A percentile compares a stretch with the other conserved stretches of the same genome.
Conservation (phyloP, 2,329 filamentous ascomycete species). For the Botrytis medusae region DNA sequence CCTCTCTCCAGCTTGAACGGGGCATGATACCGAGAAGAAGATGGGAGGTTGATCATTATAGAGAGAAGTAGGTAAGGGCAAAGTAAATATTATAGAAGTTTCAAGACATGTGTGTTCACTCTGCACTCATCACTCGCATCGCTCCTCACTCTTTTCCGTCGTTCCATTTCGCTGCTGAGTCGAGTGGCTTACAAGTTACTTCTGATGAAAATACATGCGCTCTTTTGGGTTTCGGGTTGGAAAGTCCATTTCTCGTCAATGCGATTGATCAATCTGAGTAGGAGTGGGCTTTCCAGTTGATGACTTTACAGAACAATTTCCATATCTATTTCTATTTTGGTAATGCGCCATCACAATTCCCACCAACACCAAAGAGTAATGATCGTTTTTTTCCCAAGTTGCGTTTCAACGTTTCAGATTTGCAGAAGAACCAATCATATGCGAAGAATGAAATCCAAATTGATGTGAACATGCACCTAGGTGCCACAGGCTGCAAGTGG, state of each 20-base stretch:
- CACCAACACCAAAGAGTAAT: conserved; percentile 1
- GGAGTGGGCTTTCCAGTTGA: not conserved
- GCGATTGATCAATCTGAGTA: not conserved
- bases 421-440: conserved; percentile 10
- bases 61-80: not conserved
- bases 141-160: not conserved
- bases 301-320: not conserved
- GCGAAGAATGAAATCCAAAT: too few species aligned
- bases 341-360: not conserved
- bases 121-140: not conserved
- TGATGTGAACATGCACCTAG: not conserved
- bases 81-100: not conserved
- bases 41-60: not conserved
- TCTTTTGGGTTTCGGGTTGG: not conserved
- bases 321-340: conserved; percentile 4
- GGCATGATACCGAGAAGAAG: not conserved
- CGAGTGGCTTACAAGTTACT: not conserved
- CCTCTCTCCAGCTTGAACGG: not conserved
- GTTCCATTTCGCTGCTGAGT: not conserved
- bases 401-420: conserved; percentile 10
- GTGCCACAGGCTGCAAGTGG: not conserved
- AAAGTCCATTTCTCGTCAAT: not conserved
- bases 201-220: not conserved
- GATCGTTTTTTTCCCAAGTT: conserved; percentile 9
- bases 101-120: not conserved